Evolutionary conservation across 306 rosid genomes (phyloP).

Genomic region (Lathyrus aphaca): DNA sequence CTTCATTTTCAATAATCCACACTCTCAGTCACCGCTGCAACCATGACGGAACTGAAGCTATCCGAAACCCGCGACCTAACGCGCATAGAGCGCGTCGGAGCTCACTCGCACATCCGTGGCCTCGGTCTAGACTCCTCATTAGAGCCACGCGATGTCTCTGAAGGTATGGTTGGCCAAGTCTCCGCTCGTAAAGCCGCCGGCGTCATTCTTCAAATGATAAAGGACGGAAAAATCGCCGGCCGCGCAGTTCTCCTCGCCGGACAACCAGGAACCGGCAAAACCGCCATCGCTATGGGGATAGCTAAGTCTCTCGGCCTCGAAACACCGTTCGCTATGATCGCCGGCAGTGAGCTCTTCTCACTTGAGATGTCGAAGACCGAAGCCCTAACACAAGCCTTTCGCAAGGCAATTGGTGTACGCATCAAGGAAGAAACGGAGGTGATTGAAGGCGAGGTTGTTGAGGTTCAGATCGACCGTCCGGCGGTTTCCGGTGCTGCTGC

Average conservation of each 20-base stretch:
- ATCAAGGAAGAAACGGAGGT: slow-evolving; percentile 98
- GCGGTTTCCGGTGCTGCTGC: slow-evolving; percentile 81
- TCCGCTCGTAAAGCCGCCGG: slow-evolving; percentile 95
- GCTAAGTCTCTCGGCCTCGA: slow-evolving; percentile 95
- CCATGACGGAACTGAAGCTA: slow-evolving; percentile 68
- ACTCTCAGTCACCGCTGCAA: slow-evolving; percentile 27
- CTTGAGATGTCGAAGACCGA: slow-evolving; percentile 96
- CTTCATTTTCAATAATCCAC: background rate
- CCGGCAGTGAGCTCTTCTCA: slow-evolving; percentile 94
- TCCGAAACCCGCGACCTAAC: slow-evolving; percentile 92
- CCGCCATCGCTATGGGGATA: slow-evolving; percentile 99
- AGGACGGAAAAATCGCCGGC: slow-evolving; percentile 90
- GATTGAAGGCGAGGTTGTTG: slow-evolving; percentile 94
- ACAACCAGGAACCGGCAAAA: slow-evolving; percentile 97
- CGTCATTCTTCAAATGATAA: slow-evolving; percentile 87
- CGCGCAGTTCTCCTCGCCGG: slow-evolving; percentile 90
- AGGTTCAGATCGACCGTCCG: slow-evolving; percentile 92
- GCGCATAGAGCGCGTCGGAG: slow-evolving; percentile 97
- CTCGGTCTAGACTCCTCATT: slow-evolving; percentile 90
- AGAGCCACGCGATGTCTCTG: slow-evolving; percentile 81
- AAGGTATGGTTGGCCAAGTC: slow-evolving; percentile 97
- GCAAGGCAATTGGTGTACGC: slow-evolving; percentile 90
- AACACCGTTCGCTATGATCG: slow-evolving; percentile 94
- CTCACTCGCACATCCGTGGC: slow-evolving; percentile 98
- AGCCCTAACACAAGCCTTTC: slow-evolving; percentile 84